A percentile compares a stretch with the other conserved stretches of the same genome.
These are phyloP conservation scores for Corynascus novoguineensis DNA, from an alignment of 495 filamentous ascomycete genomes.

Conservation along the genomic window DNA sequence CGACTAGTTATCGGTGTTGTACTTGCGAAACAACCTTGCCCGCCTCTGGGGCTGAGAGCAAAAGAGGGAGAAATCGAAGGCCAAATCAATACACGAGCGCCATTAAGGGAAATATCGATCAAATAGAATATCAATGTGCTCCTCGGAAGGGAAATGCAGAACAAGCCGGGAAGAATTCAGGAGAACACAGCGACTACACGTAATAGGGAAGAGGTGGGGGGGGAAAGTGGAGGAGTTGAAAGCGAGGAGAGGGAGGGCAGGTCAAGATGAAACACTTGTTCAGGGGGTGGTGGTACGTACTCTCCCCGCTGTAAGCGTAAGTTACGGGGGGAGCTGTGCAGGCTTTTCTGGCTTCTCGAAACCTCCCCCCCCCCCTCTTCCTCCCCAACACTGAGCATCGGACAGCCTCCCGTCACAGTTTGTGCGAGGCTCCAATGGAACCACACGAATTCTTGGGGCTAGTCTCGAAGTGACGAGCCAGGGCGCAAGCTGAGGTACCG, in stretches of 20 bases:
- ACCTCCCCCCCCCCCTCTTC: no score
- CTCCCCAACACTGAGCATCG: no score
- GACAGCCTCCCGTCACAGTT: no score
- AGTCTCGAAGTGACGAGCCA: no score
- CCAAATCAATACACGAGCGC: slow-evolving; percentile 30
- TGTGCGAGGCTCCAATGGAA: no score
- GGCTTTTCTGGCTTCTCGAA: background rate
- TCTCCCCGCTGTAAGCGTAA: background rate
- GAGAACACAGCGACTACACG: no score
- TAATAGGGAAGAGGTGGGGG: no score
- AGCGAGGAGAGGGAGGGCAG: slow-evolving; percentile 9
- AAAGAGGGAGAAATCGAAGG: slow-evolving; percentile 16
- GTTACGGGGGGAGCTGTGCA: background rate
- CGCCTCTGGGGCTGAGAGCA: background rate
- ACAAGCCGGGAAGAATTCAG: background rate
- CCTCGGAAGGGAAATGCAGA: background rate
- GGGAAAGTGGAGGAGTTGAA: slow-evolving; percentile 15
- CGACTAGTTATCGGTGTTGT: background rate
- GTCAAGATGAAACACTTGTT: slow-evolving; percentile 28
- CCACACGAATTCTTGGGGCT: no score
- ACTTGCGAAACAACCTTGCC: background rate
- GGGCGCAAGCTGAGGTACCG: no score
- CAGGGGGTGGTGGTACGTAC: slow-evolving; percentile 19
- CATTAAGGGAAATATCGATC: slow-evolving; percentile 29
- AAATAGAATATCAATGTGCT: slow-evolving; percentile 20